Conservation (phyloP, 2,329 filamentous ascomycete species). For the Phyllosticta citribraziliensis region DNA sequence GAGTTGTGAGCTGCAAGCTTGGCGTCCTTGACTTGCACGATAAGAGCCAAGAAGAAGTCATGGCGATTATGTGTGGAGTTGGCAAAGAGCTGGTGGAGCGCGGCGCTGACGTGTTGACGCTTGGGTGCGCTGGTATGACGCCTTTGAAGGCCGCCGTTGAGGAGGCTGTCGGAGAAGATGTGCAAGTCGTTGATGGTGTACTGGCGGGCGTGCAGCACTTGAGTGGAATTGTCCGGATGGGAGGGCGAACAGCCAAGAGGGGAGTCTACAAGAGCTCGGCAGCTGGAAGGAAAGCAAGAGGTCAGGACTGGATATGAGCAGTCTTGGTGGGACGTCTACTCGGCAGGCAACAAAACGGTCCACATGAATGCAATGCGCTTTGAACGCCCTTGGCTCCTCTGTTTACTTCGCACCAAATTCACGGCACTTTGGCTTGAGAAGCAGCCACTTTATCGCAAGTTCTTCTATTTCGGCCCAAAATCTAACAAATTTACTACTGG, state of each 20-base stretch:
- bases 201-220: slow-evolving; percentile 39
- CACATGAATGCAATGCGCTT: too few species aligned
- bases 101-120: slow-evolving; percentile 34
- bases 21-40: slow-evolving; percentile 38
- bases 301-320: slow-evolving; percentile 32
- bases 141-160: slow-evolving; percentile 38
- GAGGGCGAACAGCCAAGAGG: slow-evolving; percentile 36
- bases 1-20: slow-evolving; percentile 32
- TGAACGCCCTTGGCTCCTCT: too few species aligned
- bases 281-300: slow-evolving; percentile 26
- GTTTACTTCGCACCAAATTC: too few species aligned
- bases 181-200: slow-evolving; percentile 44
- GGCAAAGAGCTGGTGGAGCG: slow-evolving; percentile 30
- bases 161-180: slow-evolving; percentile 34
- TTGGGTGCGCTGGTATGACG: slow-evolving; percentile 43
- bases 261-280: slow-evolving; percentile 34
- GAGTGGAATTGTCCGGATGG: slow-evolving; percentile 36
- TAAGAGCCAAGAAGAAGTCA: slow-evolving; percentile 29
- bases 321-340: too few species aligned
- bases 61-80: slow-evolving; percentile 29
- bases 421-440: too few species aligned
- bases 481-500: too few species aligned
- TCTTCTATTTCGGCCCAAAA: too few species aligned
- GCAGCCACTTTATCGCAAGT: too few species aligned
- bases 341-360: too few species aligned